These are phyloP conservation scores for Lanmaoa pseudosensibilis DNA, from an alignment of 768 basidiomycete genomes.

Conservation along the genomic window DNA sequence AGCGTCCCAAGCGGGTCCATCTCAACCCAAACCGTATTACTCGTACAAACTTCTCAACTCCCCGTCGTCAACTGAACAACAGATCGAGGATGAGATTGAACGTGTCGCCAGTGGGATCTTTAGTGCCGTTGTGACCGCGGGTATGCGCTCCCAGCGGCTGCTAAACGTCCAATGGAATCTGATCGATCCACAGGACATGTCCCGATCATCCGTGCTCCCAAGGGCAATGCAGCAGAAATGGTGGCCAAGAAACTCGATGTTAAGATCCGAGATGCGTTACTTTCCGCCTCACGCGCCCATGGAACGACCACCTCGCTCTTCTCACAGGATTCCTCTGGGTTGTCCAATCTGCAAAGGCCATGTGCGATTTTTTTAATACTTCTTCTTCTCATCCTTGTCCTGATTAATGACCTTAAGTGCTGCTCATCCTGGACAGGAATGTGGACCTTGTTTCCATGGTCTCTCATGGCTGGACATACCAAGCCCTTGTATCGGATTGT, in stretches of 20 bases:
- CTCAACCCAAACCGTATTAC: constrained; percentile 43
- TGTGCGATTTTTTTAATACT: constrained; percentile 47
- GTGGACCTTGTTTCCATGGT: constrained; percentile 92
- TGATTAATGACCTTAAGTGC: constrained; percentile 51
- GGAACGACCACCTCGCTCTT: constrained; percentile 55
- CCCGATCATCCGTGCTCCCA: constrained; percentile 91
- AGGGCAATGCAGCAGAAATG: constrained; percentile 98
- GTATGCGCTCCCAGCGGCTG: constrained; percentile 38
- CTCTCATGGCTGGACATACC: constrained; percentile 98
- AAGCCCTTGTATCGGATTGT: constrained; percentile 96
- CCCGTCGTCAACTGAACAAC: constrained; percentile 82
- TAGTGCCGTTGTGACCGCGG: constrained; percentile 85
- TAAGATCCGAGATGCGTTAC: constrained; percentile 83
- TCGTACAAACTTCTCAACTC: constrained; percentile 91
- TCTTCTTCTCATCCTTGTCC: constrained; percentile 1
- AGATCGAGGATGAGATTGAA: constrained; percentile 93
- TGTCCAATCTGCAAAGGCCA: constrained; percentile 86
- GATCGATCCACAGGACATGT: constrained; percentile 64
- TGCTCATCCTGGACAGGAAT: constrained; percentile 93
- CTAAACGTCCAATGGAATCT: not conserved
- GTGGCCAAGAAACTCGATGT: constrained; percentile 94
- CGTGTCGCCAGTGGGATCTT: constrained; percentile 88
- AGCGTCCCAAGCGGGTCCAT: constrained; percentile 35
- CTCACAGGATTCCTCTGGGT: constrained; percentile 74
- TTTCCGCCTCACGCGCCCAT: constrained; percentile 66